phyloP scores from a whole-genome alignment of 140 eudicot genomes.

The Erigeron philadelphicus region DNA sequence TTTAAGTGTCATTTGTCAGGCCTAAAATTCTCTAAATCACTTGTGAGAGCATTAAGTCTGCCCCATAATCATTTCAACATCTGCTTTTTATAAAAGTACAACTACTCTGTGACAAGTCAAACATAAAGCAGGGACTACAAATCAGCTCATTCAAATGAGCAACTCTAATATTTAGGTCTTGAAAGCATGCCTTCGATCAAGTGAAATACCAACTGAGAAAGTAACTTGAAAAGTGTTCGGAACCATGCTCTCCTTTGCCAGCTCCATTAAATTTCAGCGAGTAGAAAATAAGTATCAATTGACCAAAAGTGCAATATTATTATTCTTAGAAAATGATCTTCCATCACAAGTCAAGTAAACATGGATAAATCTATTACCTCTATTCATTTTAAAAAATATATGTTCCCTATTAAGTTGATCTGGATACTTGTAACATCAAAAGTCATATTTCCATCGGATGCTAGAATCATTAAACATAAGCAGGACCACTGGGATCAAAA shows the following conservation, averaged over 20 bases:
- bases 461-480: not conserved
- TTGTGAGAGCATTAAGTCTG: slow-evolving; percentile 11
- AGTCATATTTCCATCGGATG: not conserved
- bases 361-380: not conserved
- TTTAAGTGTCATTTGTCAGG: not conserved
- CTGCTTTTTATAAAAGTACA: not conserved
- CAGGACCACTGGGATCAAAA: too few relatives aligned
- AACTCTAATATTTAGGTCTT: slow-evolving; percentile 5
- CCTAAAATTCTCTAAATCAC: not conserved
- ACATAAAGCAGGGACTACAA: slow-evolving; percentile 17
- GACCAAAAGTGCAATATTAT: slow-evolving; percentile 5
- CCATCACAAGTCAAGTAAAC: slow-evolving; percentile 8
- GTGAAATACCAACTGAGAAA: not conserved
- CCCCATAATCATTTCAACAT: slow-evolving; percentile 11
- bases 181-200: not conserved
- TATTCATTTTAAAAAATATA: not conserved
- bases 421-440: too few relatives aligned
- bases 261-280: slow-evolving; percentile 19
- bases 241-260: slow-evolving; percentile 19
- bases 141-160: not conserved
- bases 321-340: slow-evolving; percentile 14
- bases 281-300: slow-evolving; percentile 8
- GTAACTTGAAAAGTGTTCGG: not conserved
- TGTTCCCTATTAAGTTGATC: not conserved
- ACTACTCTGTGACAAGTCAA: not conserved